Evolutionary conservation across 2,329 filamentous ascomycete genomes (phyloP).

Genomic region (Scytalidium sp.): DNA sequence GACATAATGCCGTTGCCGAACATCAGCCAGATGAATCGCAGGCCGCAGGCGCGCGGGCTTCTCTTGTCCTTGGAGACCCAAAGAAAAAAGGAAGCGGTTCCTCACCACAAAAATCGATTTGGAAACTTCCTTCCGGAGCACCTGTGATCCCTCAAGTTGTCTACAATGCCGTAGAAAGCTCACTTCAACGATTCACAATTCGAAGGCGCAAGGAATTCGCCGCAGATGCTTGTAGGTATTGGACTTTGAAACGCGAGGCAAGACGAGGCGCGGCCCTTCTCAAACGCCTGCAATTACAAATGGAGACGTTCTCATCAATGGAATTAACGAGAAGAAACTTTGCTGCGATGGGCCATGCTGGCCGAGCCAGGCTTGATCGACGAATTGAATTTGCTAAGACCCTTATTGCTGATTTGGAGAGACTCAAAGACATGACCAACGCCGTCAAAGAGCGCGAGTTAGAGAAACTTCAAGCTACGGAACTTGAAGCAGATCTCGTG

Average conservation of each 20-base stretch:
- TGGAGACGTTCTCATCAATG: constrained; percentile 97
- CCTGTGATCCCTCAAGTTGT: constrained; percentile 90
- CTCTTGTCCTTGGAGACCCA: constrained; percentile 67
- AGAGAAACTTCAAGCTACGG: constrained; percentile 72
- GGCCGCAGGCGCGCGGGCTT: constrained; percentile 78
- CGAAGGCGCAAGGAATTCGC: constrained; percentile 90
- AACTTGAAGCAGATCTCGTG: constrained; percentile 75
- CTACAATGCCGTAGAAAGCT: constrained; percentile 79
- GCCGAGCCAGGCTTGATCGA: constrained; percentile 71
- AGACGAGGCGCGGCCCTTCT: constrained; percentile 86
- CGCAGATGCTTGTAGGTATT: constrained; percentile 92
- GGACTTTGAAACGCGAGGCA: constrained; percentile 94
- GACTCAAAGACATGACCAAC: constrained; percentile 67
- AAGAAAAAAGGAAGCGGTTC: constrained; percentile 69
- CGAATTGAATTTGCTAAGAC: constrained; percentile 85
- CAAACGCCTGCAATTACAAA: constrained; percentile 88
- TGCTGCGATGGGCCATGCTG: constrained; percentile 86
- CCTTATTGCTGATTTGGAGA: constrained; percentile 73
- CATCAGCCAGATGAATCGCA: constrained; percentile 79
- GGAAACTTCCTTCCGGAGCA: constrained; percentile 92
- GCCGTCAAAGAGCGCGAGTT: constrained; percentile 73
- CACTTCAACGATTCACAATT: constrained; percentile 78
- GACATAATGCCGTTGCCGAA: constrained; percentile 62
- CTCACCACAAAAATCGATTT: constrained; percentile 64
- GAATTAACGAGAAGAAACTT: constrained; percentile 95